phyloP scores from a whole-genome alignment of 1,284 basidiomycete genomes.

The Leucoagaricus sp. region DNA sequence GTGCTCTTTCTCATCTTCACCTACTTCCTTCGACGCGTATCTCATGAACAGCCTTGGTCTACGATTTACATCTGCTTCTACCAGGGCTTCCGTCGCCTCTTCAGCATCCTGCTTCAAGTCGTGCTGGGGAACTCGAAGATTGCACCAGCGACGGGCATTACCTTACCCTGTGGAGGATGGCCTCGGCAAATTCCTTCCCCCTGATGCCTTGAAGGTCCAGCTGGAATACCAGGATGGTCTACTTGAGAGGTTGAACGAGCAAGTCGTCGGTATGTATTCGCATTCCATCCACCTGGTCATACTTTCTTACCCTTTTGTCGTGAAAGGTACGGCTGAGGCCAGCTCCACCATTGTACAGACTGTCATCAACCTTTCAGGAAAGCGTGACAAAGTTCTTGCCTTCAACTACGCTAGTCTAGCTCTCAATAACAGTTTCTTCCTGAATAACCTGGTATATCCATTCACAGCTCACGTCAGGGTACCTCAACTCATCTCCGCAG shows the following conservation, averaged over 20 bases:
- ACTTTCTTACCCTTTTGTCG: slow-evolving; percentile 9
- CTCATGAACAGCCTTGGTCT: slow-evolving; percentile 28
- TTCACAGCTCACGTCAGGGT: slow-evolving; percentile 2
- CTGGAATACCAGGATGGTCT: slow-evolving; percentile 85
- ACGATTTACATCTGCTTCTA: slow-evolving; percentile 28
- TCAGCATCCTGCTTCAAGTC: slow-evolving; percentile 23
- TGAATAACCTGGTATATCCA: slow-evolving; percentile 76
- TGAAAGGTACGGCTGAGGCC: slow-evolving; percentile 58
- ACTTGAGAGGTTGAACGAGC: slow-evolving; percentile 71
- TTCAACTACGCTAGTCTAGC: slow-evolving; percentile 95
- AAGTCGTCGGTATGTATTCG: slow-evolving; percentile 62
- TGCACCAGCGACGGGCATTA: slow-evolving; percentile 60
- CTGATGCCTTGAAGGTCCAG: slow-evolving; percentile 63
- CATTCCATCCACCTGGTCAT: slow-evolving; percentile 10
- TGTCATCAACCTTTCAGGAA: slow-evolving; percentile 68
- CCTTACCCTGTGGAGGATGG: slow-evolving; percentile 71
- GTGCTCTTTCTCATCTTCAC: slow-evolving; percentile 4
- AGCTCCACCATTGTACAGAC: slow-evolving; percentile 72
- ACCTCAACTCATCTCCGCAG: slow-evolving; percentile 31
- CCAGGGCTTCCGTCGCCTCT: slow-evolving; percentile 26
- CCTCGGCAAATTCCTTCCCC: slow-evolving; percentile 74
- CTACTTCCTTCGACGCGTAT: not conserved
- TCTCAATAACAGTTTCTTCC: slow-evolving; percentile 95
- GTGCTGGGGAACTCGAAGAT: slow-evolving; percentile 36
- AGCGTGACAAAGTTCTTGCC: slow-evolving; percentile 65